These are phyloP conservation scores for Psophocarpus tetragonolobus DNA, from an alignment of 306 rosid species.

Conservation along the genomic window DNA sequence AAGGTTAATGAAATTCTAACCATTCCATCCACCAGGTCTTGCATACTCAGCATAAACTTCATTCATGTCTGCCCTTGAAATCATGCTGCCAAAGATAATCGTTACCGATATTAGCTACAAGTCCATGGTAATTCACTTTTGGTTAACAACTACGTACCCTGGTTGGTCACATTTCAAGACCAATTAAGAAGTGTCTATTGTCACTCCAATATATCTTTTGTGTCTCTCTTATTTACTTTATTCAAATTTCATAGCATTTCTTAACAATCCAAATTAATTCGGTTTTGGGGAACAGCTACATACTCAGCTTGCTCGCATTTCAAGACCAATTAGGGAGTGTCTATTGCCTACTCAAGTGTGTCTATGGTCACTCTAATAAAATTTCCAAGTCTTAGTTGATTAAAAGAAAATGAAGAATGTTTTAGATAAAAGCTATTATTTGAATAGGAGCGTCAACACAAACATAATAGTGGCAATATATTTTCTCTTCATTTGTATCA, in stretches of 20 bases:
- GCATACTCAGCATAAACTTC: constrained; percentile 79
- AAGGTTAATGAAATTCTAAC: constrained; percentile 41
- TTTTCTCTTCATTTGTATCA: not conserved
- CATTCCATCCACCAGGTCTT: constrained; percentile 98
- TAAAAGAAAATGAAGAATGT: not conserved
- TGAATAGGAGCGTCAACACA: not conserved
- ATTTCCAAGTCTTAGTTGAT: not conserved
- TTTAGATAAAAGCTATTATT: not conserved
- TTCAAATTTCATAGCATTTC: not conserved
- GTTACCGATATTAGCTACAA: not conserved
- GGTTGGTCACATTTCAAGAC: constrained; percentile 22
- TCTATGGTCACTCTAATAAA: not conserved
- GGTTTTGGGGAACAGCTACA: not conserved
- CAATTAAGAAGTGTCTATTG: not conserved
- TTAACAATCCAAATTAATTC: not conserved
- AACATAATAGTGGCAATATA: not conserved
- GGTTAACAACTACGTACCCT: not conserved
- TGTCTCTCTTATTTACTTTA: not conserved
- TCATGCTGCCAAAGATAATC: constrained; percentile 60
- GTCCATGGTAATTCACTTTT: not conserved
- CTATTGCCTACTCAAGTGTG: not conserved
- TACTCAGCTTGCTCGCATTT: constrained; percentile 4
- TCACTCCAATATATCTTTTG: not conserved
- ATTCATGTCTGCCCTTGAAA: constrained; percentile 79
- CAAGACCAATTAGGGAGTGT: not conserved